Percentiles rank a stretch among this genome's conserved stretches.
Conservation (phyloP, 495 filamentous ascomycete genomes). For the Xylaria intraflava region DNA sequence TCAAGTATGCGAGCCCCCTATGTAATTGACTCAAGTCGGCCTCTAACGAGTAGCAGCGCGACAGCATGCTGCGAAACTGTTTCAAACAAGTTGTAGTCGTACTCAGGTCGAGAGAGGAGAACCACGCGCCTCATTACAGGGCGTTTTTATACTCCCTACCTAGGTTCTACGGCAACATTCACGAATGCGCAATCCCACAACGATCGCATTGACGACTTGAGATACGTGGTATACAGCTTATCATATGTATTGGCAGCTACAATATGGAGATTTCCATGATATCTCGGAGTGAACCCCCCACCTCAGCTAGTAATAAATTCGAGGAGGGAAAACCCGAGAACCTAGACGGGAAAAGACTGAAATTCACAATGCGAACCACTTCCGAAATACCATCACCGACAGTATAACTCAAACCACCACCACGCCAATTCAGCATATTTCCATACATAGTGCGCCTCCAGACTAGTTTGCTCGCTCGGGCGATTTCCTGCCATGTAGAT, state of each 20-base stretch:
- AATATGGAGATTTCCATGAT: conserved; percentile 4
- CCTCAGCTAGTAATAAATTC: neutral
- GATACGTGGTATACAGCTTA: neutral
- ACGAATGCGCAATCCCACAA: neutral
- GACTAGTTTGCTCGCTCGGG: neutral
- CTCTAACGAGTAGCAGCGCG: too few relatives aligned
- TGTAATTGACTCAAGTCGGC: neutral
- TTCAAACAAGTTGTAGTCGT: neutral
- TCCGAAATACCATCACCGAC: neutral
- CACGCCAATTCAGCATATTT: neutral
- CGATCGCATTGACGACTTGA: neutral
- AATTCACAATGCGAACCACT: conserved; percentile 6
- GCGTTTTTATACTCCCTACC: too few relatives aligned
- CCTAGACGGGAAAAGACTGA: conserved; percentile 4
- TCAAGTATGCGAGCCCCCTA: too few relatives aligned
- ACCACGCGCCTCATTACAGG: too few relatives aligned
- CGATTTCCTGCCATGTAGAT: neutral
- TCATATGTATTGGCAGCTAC: conserved; percentile 2
- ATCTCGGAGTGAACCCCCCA: neutral
- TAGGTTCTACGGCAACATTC: too few relatives aligned
- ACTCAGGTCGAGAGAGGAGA: too few relatives aligned
- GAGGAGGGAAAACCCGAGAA: neutral
- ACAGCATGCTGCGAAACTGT: neutral
- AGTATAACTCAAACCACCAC: neutral
- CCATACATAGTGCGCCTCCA: neutral